Percentiles rank a stretch among this genome's conserved stretches.
Evolutionary conservation across 2,329 filamentous ascomycete species (phyloP).

Genomic region (Purpureocillium takamizusanense): DNA sequence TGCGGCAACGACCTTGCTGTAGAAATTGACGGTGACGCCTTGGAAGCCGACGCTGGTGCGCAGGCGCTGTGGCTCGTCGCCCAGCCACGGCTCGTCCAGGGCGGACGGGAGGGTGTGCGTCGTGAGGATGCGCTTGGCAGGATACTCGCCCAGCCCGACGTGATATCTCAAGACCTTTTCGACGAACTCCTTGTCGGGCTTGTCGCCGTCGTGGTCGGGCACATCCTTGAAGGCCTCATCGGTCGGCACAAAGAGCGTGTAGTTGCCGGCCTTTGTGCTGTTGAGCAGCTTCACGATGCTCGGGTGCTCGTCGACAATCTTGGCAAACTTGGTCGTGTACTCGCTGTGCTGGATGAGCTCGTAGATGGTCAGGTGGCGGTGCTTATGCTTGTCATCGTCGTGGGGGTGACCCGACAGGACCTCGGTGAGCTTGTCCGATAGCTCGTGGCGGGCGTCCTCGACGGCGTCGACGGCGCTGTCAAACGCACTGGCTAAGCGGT

Average conservation of each 20-base stretch:
- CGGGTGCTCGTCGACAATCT: conserved; percentile 63
- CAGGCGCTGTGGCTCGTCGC: conserved; percentile 61
- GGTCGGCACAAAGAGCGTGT: conserved; percentile 74
- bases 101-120: conserved; percentile 69
- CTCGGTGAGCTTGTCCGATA: conserved; percentile 1
- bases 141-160: conserved; percentile 57
- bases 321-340: conserved; percentile 67
- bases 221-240: conserved; percentile 65
- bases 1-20: conserved; percentile 57
- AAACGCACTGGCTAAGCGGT: not conserved
- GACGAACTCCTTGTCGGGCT: conserved; percentile 62
- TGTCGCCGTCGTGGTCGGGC: conserved; percentile 37
- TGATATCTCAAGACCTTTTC: conserved; percentile 68
- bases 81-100: conserved; percentile 49
- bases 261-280: conserved; percentile 61
- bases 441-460: conserved; percentile 1
- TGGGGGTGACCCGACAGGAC: not conserved
- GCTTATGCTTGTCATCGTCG: not conserved
- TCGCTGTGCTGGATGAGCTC: conserved; percentile 68
- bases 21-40: conserved; percentile 69
- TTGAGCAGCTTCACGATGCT: conserved; percentile 68
- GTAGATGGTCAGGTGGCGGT: conserved; percentile 52
- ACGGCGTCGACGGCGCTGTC: conserved; percentile 2
- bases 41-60: conserved; percentile 52
- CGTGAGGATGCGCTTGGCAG: conserved; percentile 54